Percentiles rank a stretch among this genome's conserved stretches.
Conservation (phyloP, 2,329 filamentous ascomycete species). For the Didymella glomerata region DNA sequence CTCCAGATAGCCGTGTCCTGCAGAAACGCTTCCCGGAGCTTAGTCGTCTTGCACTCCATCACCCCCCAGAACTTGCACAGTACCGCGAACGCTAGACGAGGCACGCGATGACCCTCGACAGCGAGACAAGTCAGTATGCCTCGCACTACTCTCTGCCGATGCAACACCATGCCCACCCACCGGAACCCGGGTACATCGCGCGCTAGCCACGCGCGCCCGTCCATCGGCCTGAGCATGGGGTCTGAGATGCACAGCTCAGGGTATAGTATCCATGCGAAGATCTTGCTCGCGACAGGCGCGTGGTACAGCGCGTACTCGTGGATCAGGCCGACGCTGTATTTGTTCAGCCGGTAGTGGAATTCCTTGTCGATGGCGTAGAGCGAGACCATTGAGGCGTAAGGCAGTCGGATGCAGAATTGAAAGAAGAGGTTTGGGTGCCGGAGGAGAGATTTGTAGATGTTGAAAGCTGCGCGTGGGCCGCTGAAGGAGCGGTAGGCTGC, state of each 20-base stretch:
- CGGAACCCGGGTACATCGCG: slow-evolving; percentile 66
- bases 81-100: slow-evolving; percentile 61
- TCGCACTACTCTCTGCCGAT: slow-evolving; percentile 55
- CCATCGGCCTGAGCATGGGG: slow-evolving; percentile 61
- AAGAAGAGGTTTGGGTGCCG: slow-evolving; percentile 50
- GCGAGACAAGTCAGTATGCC: slow-evolving; percentile 67
- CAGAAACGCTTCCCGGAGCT: slow-evolving; percentile 64
- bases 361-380: slow-evolving; percentile 53
- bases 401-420: slow-evolving; percentile 41
- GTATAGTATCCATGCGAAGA: slow-evolving; percentile 72
- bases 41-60: slow-evolving; percentile 70
- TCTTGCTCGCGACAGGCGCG: slow-evolving; percentile 63
- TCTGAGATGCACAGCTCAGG: slow-evolving; percentile 65
- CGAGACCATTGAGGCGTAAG: slow-evolving; percentile 32
- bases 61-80: slow-evolving; percentile 73
- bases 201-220: slow-evolving; percentile 42
- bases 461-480: slow-evolving; percentile 32
- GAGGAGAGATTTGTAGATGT: slow-evolving; percentile 47
- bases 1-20: slow-evolving; percentile 64
- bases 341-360: slow-evolving; percentile 52
- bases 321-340: slow-evolving; percentile 66
- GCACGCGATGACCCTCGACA: slow-evolving; percentile 62
- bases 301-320: slow-evolving; percentile 62
- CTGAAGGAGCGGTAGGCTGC: not conserved
- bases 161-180: slow-evolving; percentile 73